Base-by-base conservation (phyloP, 202 grass and related monocot species). In the Setaria italica region DNA sequence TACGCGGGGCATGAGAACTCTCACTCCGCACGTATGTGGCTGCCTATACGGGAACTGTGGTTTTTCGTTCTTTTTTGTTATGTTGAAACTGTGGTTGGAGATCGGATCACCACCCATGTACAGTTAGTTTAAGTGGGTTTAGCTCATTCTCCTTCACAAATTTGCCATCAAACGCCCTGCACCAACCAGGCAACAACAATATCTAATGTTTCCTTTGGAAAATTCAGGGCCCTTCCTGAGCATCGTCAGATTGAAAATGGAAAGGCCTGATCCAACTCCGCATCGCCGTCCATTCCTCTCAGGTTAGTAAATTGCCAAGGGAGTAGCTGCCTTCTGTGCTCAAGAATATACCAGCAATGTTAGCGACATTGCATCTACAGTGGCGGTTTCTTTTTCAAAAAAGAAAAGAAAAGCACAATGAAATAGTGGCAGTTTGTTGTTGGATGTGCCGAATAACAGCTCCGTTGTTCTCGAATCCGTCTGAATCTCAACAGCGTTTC, bases 261-360 rank as follows among this genome's bases (percentile, higher is more conserved):
- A 80, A 2, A 0, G 11, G 13, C 63, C 9, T 11, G 76, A 78
- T 78, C 34, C 0, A 62, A 30, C 3, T 5, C 35, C 3, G 16
- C 33, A 17, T 75, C 32, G 72, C 65, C 60, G 6, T 66, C 77
- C 29, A n/a, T 79, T 50, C 60, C 60, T 66, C 8, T 66, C 60
- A 12, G 6, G 29, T 35, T 35, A 51, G 16, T 53, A 21, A 49
- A 49, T 62, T 46, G 20, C 7, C 1, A 29, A 12, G 9, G 30
- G 25, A 70, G 41, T 62, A 51, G 33, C 7, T 75, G 34, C 11
- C 32, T 13, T 64, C 35, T 33, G 3, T 64, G 7, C n/a, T 50
- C 71, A 20, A 43, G 55, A 53, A 63, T 63, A 71, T 79, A 41
- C 62, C 54, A 8, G 13, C 12, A 59, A 3, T 37, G 71, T 51